Conservation (phyloP, 2,329 filamentous ascomycete species). For the Fusarium sp. region DNA sequence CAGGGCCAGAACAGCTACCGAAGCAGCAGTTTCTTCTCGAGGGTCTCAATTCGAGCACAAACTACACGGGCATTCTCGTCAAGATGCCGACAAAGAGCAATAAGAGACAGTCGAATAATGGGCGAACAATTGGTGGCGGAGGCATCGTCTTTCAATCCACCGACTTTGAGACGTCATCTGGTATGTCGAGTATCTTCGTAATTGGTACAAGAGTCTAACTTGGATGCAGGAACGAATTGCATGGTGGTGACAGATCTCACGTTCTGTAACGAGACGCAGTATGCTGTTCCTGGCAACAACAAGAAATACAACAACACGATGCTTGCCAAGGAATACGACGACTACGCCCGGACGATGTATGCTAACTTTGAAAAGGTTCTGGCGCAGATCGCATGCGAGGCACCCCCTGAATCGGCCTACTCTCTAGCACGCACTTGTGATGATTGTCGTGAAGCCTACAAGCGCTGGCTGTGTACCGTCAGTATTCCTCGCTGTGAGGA, state of each 20-base stretch:
- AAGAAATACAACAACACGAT: constrained; percentile 69
- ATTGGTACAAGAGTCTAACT: constrained; percentile 5
- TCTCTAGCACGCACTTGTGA: constrained; percentile 82
- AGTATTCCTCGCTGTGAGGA: constrained; percentile 93
- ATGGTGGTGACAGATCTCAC: constrained; percentile 86
- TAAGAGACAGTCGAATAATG: constrained; percentile 51
- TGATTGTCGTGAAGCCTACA: constrained; percentile 85
- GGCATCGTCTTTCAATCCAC: constrained; percentile 79
- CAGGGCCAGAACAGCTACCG: constrained; percentile 67
- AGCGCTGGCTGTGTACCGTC: constrained; percentile 93
- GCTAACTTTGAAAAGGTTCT: constrained; percentile 84
- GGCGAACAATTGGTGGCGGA: constrained; percentile 72
- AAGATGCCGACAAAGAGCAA: constrained; percentile 62
- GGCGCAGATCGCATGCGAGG: constrained; percentile 87
- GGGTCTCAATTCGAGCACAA: constrained; percentile 77
- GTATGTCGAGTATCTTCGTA: constrained; percentile 61
- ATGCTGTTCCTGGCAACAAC: constrained; percentile 88
- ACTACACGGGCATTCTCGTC: constrained; percentile 80
- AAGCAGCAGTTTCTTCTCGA: constrained; percentile 91
- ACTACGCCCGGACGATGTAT: constrained; percentile 76
- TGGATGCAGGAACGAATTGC: constrained; percentile 77
- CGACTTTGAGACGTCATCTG: constrained; percentile 81
- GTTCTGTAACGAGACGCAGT: constrained; percentile 90
- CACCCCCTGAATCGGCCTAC: constrained; percentile 78
- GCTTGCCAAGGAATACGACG: constrained; percentile 82